phyloP scores from a whole-genome alignment of 345 rosid species.

The Gossypium sturtianum region DNA sequence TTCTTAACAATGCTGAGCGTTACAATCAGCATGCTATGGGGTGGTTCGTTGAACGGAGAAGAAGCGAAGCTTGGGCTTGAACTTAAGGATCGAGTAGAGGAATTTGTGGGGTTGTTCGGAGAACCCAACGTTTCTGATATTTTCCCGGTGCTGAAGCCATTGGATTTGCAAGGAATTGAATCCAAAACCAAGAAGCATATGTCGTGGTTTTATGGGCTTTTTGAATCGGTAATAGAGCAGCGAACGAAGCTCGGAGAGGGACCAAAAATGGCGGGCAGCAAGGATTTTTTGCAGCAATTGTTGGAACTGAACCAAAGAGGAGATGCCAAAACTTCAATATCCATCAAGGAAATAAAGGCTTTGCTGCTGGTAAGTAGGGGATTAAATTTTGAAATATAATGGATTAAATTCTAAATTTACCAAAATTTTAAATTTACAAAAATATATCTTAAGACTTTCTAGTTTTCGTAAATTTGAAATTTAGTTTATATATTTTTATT shows the following conservation, averaged over 20 bases:
- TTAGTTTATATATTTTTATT: too few relatives aligned
- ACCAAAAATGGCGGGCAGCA: not conserved
- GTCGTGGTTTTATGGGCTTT: not conserved
- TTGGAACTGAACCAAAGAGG: not conserved
- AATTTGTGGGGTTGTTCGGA: conserved; percentile 28
- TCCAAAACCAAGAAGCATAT: not conserved
- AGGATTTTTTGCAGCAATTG: conserved; percentile 2
- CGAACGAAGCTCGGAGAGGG: too few relatives aligned
- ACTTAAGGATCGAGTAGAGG: conserved; percentile 18
- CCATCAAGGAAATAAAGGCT: not conserved
- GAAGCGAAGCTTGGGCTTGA: not conserved
- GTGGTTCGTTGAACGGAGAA: not conserved
- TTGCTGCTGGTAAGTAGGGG: not conserved
- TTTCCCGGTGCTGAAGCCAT: conserved; percentile 33
- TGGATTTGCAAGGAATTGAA: conserved; percentile 26
- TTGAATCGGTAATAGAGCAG: not conserved
- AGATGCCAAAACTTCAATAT: not conserved
- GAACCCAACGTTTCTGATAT: conserved; percentile 45
- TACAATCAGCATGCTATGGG: too few relatives aligned
- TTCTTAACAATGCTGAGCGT: too few relatives aligned
- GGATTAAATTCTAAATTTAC: too few relatives aligned
- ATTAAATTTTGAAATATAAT: too few relatives aligned
- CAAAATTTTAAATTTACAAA: too few relatives aligned
- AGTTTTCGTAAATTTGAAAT: too few relatives aligned
- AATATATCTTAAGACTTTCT: too few relatives aligned